Evolutionary conservation across 2,329 filamentous ascomycete genomes (phyloP).

Genomic region (Lachnellula subtilissima): DNA sequence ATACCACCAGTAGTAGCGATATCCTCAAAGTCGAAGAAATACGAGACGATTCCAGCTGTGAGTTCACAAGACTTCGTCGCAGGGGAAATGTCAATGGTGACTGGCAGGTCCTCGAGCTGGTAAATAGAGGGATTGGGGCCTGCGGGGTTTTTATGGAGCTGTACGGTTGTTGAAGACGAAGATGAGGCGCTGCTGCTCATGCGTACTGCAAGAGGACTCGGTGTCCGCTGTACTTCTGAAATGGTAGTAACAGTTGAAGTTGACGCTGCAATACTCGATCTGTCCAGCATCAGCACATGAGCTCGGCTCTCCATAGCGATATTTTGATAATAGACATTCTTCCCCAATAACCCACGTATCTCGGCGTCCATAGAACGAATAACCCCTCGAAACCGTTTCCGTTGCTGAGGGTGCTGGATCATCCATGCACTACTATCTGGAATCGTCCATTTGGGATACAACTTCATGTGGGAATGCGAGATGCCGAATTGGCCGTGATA

Average conservation of each 20-base stretch:
- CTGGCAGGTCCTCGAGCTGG: background rate
- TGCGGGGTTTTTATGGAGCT: no score
- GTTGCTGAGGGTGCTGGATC: background rate
- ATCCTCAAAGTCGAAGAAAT: background rate
- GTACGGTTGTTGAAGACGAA: background rate
- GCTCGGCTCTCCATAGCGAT: background rate
- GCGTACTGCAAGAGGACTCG: background rate
- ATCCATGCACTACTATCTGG: constrained; percentile 1
- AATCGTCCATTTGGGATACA: constrained; percentile 12
- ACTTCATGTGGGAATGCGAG: constrained; percentile 9
- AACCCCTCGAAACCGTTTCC: background rate
- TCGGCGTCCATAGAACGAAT: background rate
- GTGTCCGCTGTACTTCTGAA: background rate
- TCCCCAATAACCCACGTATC: background rate
- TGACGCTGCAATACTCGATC: background rate
- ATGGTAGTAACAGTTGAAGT: background rate
- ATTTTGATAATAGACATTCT: background rate
- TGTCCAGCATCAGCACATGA: background rate
- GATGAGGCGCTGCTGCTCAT: background rate
- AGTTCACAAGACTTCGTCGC: background rate
- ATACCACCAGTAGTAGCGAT: background rate
- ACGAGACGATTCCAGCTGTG: background rate
- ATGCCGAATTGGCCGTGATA: constrained; percentile 12
- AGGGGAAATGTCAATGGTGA: background rate
- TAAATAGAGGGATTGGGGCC: background rate